Percentiles rank a stretch among this genome's conserved stretches.
Evolutionary conservation across 176 grass and related monocot species (phyloP).

Genomic region (Tillandsia fasciculata): DNA sequence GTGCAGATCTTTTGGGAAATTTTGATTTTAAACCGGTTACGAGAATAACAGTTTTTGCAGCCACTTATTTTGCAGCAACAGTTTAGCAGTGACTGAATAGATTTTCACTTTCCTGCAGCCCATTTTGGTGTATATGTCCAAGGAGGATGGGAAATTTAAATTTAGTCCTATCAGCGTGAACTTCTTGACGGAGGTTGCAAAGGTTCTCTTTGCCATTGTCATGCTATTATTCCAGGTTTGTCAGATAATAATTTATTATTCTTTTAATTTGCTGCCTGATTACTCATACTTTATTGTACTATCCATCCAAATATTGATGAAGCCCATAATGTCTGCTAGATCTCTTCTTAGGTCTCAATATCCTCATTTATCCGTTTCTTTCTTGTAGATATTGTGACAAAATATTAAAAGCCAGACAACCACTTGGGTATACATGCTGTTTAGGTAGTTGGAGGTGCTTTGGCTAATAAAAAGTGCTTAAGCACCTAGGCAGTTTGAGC

Average conservation of each 20-base stretch:
- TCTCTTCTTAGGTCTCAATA: no score
- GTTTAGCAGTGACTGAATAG: background rate
- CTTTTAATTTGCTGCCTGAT: conserved; percentile 8
- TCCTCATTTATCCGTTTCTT: no score
- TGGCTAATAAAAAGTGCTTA: background rate
- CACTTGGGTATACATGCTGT: background rate
- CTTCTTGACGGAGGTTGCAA: conserved; percentile 89
- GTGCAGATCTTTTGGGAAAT: background rate
- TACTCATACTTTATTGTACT: conserved; percentile 2
- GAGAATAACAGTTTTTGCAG: background rate
- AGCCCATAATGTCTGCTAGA: no score
- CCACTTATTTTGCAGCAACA: background rate
- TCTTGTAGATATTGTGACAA: no score
- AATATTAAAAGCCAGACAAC: no score
- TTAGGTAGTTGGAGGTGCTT: background rate
- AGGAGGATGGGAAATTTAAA: conserved; percentile 90
- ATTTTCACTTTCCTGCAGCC: conserved; percentile 45
- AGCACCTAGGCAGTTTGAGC: background rate
- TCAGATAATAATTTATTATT: conserved; percentile 15
- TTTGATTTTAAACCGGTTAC: background rate
- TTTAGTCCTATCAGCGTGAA: conserved; percentile 97
- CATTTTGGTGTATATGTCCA: conserved; percentile 89
- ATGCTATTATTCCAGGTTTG: conserved; percentile 86
- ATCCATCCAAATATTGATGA: background rate
- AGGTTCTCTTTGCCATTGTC: conserved; percentile 69